Conservation (phyloP, 306 rosid species). For the Quercus wislizeni region DNA sequence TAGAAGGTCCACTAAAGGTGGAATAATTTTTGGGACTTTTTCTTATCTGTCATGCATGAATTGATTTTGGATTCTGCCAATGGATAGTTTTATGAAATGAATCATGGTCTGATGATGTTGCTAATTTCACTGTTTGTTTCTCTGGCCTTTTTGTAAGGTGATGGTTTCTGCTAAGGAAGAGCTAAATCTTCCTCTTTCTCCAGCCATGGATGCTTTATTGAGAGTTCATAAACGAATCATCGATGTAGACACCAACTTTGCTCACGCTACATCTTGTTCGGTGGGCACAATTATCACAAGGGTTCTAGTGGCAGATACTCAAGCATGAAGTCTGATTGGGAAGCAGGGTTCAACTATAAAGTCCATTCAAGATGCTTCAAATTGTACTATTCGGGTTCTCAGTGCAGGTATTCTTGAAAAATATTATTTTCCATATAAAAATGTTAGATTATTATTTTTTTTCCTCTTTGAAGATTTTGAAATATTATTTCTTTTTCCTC, state of each 20-base stretch:
- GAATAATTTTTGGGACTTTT: neutral
- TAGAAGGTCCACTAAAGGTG: neutral
- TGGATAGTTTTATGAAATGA: neutral
- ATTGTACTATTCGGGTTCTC: slow-evolving; percentile 52
- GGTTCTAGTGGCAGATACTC: slow-evolving; percentile 62
- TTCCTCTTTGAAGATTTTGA: neutral
- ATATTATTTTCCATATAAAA: slow-evolving; percentile 4
- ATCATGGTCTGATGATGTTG: neutral
- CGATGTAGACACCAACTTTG: slow-evolving; percentile 37
- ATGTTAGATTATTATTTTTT: neutral
- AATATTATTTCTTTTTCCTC: too few species aligned
- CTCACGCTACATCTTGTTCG: slow-evolving; percentile 34
- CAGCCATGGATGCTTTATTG: slow-evolving; percentile 59
- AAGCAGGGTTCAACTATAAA: slow-evolving; percentile 54
- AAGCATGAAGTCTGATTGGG: slow-evolving; percentile 62
- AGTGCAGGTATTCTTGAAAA: slow-evolving; percentile 39
- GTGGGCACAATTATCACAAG: slow-evolving; percentile 37
- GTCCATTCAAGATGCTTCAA: slow-evolving; percentile 48
- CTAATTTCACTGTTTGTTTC: slow-evolving; percentile 13
- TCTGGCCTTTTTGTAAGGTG: slow-evolving; percentile 36
- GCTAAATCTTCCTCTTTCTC: slow-evolving; percentile 44
- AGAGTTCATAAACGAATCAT: slow-evolving; percentile 58
- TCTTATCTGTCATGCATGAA: neutral
- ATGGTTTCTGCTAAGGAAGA: slow-evolving; percentile 66
- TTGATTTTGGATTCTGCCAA: neutral